These are phyloP conservation scores for Halophytophthora polymorphica DNA, from an alignment of 352 stramenopile species.

Conservation along the genomic window DNA sequence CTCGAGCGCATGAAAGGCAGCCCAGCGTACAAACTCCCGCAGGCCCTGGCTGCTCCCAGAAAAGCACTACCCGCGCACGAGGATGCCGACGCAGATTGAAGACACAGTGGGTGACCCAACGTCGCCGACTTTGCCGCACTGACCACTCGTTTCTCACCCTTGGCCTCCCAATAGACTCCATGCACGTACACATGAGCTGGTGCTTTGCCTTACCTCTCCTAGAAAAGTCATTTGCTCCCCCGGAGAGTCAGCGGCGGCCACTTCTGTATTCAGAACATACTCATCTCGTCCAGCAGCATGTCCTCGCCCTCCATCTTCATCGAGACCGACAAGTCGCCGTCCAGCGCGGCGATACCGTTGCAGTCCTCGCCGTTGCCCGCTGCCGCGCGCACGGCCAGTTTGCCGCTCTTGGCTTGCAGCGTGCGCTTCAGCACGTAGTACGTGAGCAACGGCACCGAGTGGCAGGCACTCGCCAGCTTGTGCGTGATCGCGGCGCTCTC, in stretches of 20 bases:
- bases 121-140: too few relatives aligned
- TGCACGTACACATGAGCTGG: slow-evolving; percentile 1
- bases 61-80: slow-evolving; percentile 17
- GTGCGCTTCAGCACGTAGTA: slow-evolving; percentile 73
- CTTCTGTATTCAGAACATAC: slow-evolving; percentile 60
- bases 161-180: neutral
- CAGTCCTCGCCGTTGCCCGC: slow-evolving; percentile 51
- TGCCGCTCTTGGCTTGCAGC: slow-evolving; percentile 39
- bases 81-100: slow-evolving; percentile 16
- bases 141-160: too few relatives aligned
- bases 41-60: slow-evolving; percentile 28
- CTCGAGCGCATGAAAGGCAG: slow-evolving; percentile 42
- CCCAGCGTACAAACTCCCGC: slow-evolving; percentile 40
- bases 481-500: slow-evolving; percentile 44
- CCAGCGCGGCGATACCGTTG: slow-evolving; percentile 70
- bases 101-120: neutral
- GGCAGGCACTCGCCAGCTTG: slow-evolving; percentile 49
- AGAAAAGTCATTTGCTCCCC: neutral
- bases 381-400: slow-evolving; percentile 12
- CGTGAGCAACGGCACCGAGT: slow-evolving; percentile 77
- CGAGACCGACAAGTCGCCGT: slow-evolving; percentile 62
- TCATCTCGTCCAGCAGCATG: slow-evolving; percentile 85
- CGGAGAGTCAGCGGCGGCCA: neutral
- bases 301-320: slow-evolving; percentile 85
- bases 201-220: neutral